These are phyloP conservation scores for Nakazawaea wickerhamii DNA, from an alignment of 805 yeast species.

Conservation along the genomic window DNA sequence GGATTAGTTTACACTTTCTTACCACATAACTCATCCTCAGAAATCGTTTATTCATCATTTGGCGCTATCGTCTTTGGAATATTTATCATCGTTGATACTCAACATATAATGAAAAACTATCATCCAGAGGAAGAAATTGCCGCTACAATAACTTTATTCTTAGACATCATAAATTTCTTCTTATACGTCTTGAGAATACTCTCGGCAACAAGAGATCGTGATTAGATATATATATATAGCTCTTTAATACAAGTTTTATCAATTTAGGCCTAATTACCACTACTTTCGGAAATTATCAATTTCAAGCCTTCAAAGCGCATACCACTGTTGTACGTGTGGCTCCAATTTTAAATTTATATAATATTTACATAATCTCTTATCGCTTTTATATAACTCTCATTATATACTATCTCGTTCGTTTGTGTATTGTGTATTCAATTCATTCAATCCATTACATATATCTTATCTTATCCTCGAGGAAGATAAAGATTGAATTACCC, in stretches of 20 bases:
- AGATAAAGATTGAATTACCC: not conserved
- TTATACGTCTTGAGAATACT: conserved; percentile 67
- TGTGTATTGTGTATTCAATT: not conserved
- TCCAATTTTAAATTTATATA: not conserved
- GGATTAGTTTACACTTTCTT: conserved; percentile 69
- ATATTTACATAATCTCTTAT: not conserved
- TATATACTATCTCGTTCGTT: no score
- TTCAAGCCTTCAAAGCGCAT: not conserved
- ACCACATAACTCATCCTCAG: conserved; percentile 50
- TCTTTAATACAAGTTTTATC: no score
- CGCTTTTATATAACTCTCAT: not conserved
- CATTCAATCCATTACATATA: no score
- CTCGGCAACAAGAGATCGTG: conserved; percentile 23
- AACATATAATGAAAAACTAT: conserved; percentile 64
- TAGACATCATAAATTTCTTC: conserved; percentile 81
- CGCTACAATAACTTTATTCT: conserved; percentile 71
- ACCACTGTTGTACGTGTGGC: not conserved
- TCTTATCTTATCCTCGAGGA: not conserved
- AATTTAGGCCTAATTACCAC: not conserved
- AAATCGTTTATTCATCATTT: conserved; percentile 59
- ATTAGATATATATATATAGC: not conserved
- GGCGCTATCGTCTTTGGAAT: conserved; percentile 73
- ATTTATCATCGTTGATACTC: conserved; percentile 78
- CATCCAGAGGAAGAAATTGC: conserved; percentile 83
- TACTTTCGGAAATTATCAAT: not conserved